A percentile compares a stretch with the other conserved stretches of the same genome.
phyloP scores from a whole-genome alignment of 2,329 filamentous ascomycete species.

The Phialophora macrospora region DNA sequence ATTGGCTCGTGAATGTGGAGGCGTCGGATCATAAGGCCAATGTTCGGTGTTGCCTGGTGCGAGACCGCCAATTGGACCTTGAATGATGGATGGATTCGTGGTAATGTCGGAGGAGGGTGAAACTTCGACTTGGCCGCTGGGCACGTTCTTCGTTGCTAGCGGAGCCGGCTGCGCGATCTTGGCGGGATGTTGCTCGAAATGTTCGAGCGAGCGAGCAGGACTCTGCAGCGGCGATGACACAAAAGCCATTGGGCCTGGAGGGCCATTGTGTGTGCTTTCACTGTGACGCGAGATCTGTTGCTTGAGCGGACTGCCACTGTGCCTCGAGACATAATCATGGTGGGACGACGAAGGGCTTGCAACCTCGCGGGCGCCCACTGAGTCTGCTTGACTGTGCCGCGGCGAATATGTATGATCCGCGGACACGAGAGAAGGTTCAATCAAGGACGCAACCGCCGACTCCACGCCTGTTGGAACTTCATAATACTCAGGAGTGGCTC shows the following conservation, averaged over 20 bases:
- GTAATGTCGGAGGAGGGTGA: conserved; percentile 65
- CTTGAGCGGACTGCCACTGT: conserved; percentile 54
- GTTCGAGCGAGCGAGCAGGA: conserved; percentile 41
- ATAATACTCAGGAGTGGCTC: conserved; percentile 76
- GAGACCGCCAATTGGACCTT: conserved; percentile 69
- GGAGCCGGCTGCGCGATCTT: conserved; percentile 32
- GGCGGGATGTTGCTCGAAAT: conserved; percentile 17
- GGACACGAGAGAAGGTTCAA: conserved; percentile 80
- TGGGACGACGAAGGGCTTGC: conserved; percentile 33
- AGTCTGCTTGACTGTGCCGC: conserved; percentile 30
- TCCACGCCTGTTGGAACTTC: conserved; percentile 76
- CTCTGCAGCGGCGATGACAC: conserved; percentile 60
- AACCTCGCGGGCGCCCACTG: conserved; percentile 41
- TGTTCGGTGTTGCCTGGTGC: conserved; percentile 55
- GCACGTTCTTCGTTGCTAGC: conserved; percentile 15
- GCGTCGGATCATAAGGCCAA: conserved; percentile 63
- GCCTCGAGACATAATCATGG: conserved; percentile 38
- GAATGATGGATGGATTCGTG: conserved; percentile 83
- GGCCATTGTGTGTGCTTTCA: conserved; percentile 46
- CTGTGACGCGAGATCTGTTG: conserved; percentile 47
- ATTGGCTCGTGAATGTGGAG: conserved; percentile 47
- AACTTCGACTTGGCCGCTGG: conserved; percentile 27
- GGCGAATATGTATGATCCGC: conserved; percentile 41
- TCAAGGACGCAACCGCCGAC: conserved; percentile 87
- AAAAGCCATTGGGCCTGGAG: conserved; percentile 46